A percentile compares a stretch with the other conserved stretches of the same genome.
Evolutionary conservation across 2,329 filamentous ascomycete species (phyloP).

Genomic region (Fusarium stilboides): DNA sequence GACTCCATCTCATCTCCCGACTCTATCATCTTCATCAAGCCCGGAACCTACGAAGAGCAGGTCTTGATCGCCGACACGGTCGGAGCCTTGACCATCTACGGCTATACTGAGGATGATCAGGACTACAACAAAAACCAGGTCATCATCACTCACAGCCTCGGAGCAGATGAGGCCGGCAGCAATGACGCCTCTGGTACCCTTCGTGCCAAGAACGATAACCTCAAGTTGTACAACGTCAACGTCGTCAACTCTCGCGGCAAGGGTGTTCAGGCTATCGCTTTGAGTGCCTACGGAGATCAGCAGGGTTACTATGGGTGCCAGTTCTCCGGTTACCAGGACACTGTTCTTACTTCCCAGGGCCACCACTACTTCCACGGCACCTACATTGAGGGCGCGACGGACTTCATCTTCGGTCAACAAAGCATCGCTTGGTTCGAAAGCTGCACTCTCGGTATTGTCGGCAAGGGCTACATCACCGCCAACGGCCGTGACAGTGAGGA

Average conservation of each 20-base stretch:
- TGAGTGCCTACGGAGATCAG: slow-evolving; percentile 54
- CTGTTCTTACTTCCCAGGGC: slow-evolving; percentile 62
- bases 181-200: slow-evolving; percentile 68
- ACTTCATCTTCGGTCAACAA: slow-evolving; percentile 58
- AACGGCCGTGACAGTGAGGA: slow-evolving; percentile 57
- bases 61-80: slow-evolving; percentile 65
- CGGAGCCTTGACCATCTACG: slow-evolving; percentile 70
- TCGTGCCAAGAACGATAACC: slow-evolving; percentile 61
- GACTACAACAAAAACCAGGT: slow-evolving; percentile 71
- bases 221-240: slow-evolving; percentile 75
- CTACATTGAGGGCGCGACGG: slow-evolving; percentile 63
- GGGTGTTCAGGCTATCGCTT: slow-evolving; percentile 62
- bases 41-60: slow-evolving; percentile 62
- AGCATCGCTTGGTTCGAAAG: slow-evolving; percentile 60
- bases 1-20: slow-evolving; percentile 55
- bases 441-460: slow-evolving; percentile 57
- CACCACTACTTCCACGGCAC: slow-evolving; percentile 63
- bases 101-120: slow-evolving; percentile 68
- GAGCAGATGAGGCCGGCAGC: slow-evolving; percentile 56
- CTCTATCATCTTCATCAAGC: slow-evolving; percentile 46
- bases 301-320: slow-evolving; percentile 63
- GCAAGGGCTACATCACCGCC: slow-evolving; percentile 57
- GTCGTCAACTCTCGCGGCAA: slow-evolving; percentile 62
- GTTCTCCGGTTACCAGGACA: slow-evolving; percentile 66
- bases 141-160: slow-evolving; percentile 62